Evolutionary conservation across 768 basidiomycete species (phyloP), one percentile per base, ranked within the genome.

Genomic region (Pulveroboletus ravenelii): DNA sequence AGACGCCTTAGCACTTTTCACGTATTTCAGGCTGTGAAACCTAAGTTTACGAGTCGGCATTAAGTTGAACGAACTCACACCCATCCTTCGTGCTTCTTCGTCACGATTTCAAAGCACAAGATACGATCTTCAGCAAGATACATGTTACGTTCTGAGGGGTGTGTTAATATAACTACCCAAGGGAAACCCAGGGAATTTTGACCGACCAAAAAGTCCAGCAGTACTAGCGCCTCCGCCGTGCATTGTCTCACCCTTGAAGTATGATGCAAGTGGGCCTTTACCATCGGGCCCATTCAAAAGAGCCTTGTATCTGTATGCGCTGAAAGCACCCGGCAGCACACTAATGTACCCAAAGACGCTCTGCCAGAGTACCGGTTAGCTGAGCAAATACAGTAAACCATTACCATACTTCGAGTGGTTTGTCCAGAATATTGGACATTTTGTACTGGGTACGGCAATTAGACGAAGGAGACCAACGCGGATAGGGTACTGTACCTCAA

Each of bases 361-460:
- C 84, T 77, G 49, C 29, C 42, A 13, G 37, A 27, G 18, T 27
- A 30, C 35, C n/a, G 8, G 25, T 54, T n/a, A 52, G 37, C 39
- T 12, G 13, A 50, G 17, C 15, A 32, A 47, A 41, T 10, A 18
- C 49, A 35, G 23, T 13, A 35, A 43, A 46, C n/a, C 6, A 47
- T n/a, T 6, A 34, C 66, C 78, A 45, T 63, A 90, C 76, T 81
- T 97, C 94, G 45, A 93, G 78, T 1, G 94, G 93, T 67, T 97
- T 97, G 67, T 97, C 94, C 32, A 97, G 81, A 56, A 95, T 89
- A 62, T 96, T 93, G 23, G 91, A 92, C 85, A 90, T 91, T 74
- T 95, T 95, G 74, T 95, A 94, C 82, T 85, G 38, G 5, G 50
- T 8, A 14, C 3, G 2, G 39, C 23, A 51, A 37, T 56, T 31